Conservation (phyloP, 345 rosid species). For the Clausena lansium region DNA sequence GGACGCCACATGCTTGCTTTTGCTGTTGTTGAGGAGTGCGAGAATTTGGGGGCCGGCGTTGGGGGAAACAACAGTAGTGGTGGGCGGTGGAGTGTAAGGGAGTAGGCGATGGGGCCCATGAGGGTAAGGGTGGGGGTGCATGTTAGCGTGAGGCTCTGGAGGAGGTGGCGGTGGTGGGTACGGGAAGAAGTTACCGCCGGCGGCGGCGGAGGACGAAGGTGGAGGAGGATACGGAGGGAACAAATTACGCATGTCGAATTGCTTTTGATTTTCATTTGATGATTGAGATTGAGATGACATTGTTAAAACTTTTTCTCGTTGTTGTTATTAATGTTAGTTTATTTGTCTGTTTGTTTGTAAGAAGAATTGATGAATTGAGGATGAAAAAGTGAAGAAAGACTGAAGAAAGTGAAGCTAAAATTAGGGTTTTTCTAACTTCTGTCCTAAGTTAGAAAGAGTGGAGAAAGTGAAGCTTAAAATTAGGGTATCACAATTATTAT, state of each 20-base stretch:
- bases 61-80: background rate
- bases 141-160: slow-evolving; percentile 28
- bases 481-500: no score
- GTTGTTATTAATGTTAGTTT: no score
- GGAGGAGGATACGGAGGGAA: slow-evolving; percentile 28
- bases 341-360: no score
- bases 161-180: slow-evolving; percentile 33
- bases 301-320: no score
- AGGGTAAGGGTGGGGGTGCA: slow-evolving; percentile 5
- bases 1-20: slow-evolving; percentile 26
- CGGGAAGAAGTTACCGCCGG: slow-evolving; percentile 51
- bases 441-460: background rate
- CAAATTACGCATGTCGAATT: slow-evolving; percentile 42
- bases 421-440: no score
- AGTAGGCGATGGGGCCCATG: slow-evolving; percentile 31
- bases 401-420: no score
- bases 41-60: slow-evolving; percentile 61
- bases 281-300: no score
- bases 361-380: no score
- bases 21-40: slow-evolving; percentile 53
- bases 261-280: slow-evolving; percentile 4
- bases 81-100: slow-evolving; percentile 9
- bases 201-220: background rate
- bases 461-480: background rate
- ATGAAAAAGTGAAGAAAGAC: no score